phyloP scores from a whole-genome alignment of 345 rosid genomes.

The Brassica carinata region DNA sequence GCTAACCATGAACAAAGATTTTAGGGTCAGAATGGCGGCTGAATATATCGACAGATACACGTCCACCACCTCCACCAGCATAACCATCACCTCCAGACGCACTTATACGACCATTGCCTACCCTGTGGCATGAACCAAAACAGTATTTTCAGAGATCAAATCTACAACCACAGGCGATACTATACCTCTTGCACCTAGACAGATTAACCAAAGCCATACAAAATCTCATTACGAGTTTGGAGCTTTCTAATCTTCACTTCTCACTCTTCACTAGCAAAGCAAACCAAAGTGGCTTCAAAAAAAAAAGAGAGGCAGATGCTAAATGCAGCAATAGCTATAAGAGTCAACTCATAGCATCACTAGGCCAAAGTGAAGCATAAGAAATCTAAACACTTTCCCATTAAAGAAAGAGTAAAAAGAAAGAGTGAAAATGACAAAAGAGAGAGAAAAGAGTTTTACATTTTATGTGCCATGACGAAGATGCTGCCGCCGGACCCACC shows the following conservation, averaged over 20 bases:
- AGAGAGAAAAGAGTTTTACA: slow-evolving; percentile 71
- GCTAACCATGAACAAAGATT: slow-evolving; percentile 79
- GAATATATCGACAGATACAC: slow-evolving; percentile 74
- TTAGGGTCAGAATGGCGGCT: slow-evolving; percentile 90
- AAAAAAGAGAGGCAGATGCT: too few relatives aligned
- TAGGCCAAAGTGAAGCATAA: too few relatives aligned
- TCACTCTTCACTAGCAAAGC: not conserved
- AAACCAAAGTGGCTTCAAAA: not conserved
- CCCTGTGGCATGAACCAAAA: slow-evolving; percentile 62
- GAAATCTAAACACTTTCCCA: not conserved
- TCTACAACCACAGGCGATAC: not conserved
- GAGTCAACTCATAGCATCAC: slow-evolving; percentile 15
- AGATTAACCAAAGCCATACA: not conserved
- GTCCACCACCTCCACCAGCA: slow-evolving; percentile 98
- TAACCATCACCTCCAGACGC: slow-evolving; percentile 96
- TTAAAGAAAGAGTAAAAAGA: slow-evolving; percentile 13
- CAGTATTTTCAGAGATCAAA: slow-evolving; percentile 17
- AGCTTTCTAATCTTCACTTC: not conserved
- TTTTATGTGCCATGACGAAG: slow-evolving; percentile 64
- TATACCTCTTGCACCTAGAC: not conserved
- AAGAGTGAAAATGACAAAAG: slow-evolving; percentile 22
- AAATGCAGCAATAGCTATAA: too few relatives aligned
- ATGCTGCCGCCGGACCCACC: slow-evolving; percentile 99
- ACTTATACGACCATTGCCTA: slow-evolving; percentile 83
- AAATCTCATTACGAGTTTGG: not conserved